Percentiles rank a stretch among this genome's conserved stretches.
phyloP scores from a whole-genome alignment of 2,329 filamentous ascomycete species.

The Epicoccum nigrum region DNA sequence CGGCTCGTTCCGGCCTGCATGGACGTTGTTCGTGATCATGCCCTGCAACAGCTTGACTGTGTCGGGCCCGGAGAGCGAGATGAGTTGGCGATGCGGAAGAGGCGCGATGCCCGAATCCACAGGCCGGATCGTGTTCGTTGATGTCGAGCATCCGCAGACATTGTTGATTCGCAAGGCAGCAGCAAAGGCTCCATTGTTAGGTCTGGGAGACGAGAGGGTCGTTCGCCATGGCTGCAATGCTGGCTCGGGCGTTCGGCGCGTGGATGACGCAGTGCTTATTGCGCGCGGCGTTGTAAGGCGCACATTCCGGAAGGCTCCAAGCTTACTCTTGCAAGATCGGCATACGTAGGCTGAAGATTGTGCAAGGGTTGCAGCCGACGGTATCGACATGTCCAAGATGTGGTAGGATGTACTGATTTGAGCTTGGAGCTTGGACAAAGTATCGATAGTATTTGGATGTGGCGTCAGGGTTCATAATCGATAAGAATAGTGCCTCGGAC shows the following conservation, averaged over 20 bases:
- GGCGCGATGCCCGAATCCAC: conserved; percentile 56
- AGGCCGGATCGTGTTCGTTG: conserved; percentile 25
- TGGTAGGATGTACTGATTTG: background rate
- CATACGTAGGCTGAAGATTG: conserved; percentile 24
- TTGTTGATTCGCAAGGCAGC: background rate
- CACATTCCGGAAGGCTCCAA: conserved; percentile 7
- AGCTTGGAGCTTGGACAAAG: conserved; percentile 19
- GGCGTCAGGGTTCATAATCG: conserved; percentile 22
- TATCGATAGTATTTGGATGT: conserved; percentile 15
- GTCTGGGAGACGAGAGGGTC: background rate
- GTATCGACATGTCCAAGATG: background rate
- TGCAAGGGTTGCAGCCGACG: background rate
- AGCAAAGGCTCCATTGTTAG: background rate
- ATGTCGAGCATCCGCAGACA: conserved; percentile 12
- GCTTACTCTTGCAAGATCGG: conserved; percentile 24
- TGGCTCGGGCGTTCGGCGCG: background rate
- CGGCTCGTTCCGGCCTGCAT: conserved; percentile 50
- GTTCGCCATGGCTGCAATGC: background rate
- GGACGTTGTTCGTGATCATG: conserved; percentile 76
- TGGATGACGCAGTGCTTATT: conserved; percentile 19
- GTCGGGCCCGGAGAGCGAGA: conserved; percentile 80
- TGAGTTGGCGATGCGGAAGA: conserved; percentile 76
- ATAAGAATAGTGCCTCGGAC: conserved; percentile 11
- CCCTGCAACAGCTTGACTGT: conserved; percentile 87
- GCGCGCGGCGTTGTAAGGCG: conserved; percentile 12